These are phyloP conservation scores for Coemansia sp. DNA, from an alignment of 192 early-diverging fungal genomes.

Conservation along the genomic window DNA sequence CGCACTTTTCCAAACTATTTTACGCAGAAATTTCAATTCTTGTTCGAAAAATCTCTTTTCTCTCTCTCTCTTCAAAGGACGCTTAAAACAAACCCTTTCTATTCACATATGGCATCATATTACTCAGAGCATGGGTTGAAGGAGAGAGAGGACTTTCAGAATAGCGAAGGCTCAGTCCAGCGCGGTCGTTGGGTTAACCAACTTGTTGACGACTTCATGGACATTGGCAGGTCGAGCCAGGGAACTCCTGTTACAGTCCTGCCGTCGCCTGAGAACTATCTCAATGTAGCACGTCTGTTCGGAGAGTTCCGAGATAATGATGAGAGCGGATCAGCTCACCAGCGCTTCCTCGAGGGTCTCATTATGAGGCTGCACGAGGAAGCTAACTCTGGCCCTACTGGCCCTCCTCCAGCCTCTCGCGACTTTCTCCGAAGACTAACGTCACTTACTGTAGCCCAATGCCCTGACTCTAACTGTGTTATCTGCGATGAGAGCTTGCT, in stretches of 20 bases:
- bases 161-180: conserved; percentile 13
- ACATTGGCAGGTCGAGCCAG: conserved; percentile 25
- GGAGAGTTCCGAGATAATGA: conserved; percentile 39
- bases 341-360: conserved; percentile 39
- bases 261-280: conserved; percentile 39
- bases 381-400: conserved; percentile 28
- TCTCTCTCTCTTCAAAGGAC: no score
- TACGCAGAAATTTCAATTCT: conserved; percentile 1
- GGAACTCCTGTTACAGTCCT: conserved; percentile 37
- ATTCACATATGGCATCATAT: conserved; percentile 39
- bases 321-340: conserved; percentile 26
- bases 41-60: no score
- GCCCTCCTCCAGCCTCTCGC: conserved; percentile 49
- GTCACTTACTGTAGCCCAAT: conserved; percentile 7
- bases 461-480: conserved; percentile 17
- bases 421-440: conserved; percentile 45
- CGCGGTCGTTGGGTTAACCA: conserved; percentile 41
- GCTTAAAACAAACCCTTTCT: background rate
- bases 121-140: conserved; percentile 37
- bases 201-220: conserved; percentile 44
- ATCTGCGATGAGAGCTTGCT: conserved; percentile 35
- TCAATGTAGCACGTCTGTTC: conserved; percentile 40
- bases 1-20: conserved; percentile 1
- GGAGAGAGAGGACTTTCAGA: conserved; percentile 30
- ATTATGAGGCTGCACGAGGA: conserved; percentile 49